Conservation (phyloP, 306 rosid genomes). For the Quercus variabilis region DNA sequence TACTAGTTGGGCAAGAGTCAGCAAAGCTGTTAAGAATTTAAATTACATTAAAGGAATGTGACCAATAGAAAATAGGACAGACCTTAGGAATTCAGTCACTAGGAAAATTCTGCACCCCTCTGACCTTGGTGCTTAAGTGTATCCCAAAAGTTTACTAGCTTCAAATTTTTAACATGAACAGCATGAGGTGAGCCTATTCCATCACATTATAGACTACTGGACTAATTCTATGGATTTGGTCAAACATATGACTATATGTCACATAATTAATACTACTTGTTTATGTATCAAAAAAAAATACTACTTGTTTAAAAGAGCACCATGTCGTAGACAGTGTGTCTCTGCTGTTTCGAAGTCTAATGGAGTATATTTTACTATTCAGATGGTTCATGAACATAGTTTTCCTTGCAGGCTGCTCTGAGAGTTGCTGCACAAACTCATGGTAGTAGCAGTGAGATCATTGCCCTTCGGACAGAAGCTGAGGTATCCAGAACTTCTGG, state of each 20-base stretch:
- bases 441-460: conserved; percentile 37
- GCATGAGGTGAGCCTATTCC: neutral
- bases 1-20: neutral
- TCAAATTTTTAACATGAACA: neutral
- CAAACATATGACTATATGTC: neutral
- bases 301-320: neutral
- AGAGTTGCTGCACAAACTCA: conserved; percentile 52
- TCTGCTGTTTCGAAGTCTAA: neutral
- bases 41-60: neutral
- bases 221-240: neutral
- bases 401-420: conserved; percentile 67
- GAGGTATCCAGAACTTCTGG: conserved; percentile 68
- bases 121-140: neutral
- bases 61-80: neutral
- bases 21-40: neutral
- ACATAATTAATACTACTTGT: neutral
- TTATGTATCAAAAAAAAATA: neutral
- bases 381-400: conserved; percentile 7
- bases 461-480: conserved; percentile 57
- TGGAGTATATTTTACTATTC: neutral
- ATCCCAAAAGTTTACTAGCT: neutral
- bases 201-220: neutral
- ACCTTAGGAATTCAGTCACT: neutral
- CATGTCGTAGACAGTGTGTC: neutral
- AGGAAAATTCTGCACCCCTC: neutral